Conservation (phyloP, 805 yeast genomes). For the Metschnikowia matae region DNA sequence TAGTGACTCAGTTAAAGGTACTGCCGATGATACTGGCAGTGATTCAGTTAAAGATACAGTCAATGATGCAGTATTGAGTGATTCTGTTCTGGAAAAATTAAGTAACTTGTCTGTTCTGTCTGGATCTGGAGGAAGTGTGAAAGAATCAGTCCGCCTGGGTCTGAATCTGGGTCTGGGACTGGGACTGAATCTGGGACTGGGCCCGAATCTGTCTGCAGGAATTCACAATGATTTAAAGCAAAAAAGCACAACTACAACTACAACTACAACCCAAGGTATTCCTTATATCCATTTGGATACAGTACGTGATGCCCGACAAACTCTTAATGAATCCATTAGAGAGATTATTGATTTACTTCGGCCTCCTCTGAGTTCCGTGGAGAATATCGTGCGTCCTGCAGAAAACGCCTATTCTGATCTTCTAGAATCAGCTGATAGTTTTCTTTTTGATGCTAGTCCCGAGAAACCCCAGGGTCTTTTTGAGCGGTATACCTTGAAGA, state of each 20-base stretch:
- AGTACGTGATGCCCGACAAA: conserved; percentile 14
- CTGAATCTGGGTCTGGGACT: too few relatives aligned
- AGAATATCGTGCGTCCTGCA: conserved; percentile 1
- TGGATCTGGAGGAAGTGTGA: too few relatives aligned
- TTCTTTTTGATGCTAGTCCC: conserved; percentile 2
- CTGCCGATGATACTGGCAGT: too few relatives aligned
- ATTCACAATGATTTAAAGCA: not conserved
- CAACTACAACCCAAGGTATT: not conserved
- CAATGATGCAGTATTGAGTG: too few relatives aligned
- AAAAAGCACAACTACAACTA: not conserved
- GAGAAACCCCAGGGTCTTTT: conserved; percentile 9
- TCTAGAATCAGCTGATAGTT: conserved; percentile 8
- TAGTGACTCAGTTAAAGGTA: too few relatives aligned
- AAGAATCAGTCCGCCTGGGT: too few relatives aligned
- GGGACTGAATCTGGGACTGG: too few relatives aligned
- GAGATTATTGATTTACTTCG: conserved; percentile 16
- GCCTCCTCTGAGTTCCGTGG: conserved; percentile 10
- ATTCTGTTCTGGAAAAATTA: not conserved
- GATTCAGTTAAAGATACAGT: too few relatives aligned
- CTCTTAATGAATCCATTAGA: conserved; percentile 13
- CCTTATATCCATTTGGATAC: conserved; percentile 16
- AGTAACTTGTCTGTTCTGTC: too few relatives aligned
- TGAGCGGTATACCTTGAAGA: conserved; percentile 13
- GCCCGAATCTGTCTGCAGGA: too few relatives aligned
- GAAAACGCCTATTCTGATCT: conserved; percentile 9